Evolutionary conservation across 2,329 filamentous ascomycete genomes (phyloP).

Genomic region (Diaporthe sp.): DNA sequence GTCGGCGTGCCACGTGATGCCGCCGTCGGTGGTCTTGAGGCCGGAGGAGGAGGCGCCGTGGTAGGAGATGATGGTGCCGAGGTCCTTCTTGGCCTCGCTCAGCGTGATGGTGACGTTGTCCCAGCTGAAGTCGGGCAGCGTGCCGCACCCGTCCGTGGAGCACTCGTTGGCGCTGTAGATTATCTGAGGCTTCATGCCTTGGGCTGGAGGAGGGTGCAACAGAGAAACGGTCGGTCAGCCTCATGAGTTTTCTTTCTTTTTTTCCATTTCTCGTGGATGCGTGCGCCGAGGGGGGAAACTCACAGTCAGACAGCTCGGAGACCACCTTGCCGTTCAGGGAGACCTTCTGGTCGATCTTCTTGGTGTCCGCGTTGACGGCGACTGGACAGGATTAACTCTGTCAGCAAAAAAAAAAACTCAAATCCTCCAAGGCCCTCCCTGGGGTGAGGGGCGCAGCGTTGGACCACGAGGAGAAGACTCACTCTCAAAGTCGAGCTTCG

Average conservation of each 20-base stretch:
- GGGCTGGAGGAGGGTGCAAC: background rate
- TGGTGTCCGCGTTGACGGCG: slow-evolving; percentile 26
- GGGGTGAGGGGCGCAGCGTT: no score
- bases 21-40: slow-evolving; percentile 36
- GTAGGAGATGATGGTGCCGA: slow-evolving; percentile 28
- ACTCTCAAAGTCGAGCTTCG: slow-evolving; percentile 38
- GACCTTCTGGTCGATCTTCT: slow-evolving; percentile 39
- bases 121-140: slow-evolving; percentile 38
- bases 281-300: background rate
- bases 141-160: slow-evolving; percentile 35
- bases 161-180: slow-evolving; percentile 40
- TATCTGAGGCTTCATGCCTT: slow-evolving; percentile 40
- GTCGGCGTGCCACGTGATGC: slow-evolving; percentile 37
- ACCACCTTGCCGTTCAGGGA: slow-evolving; percentile 38
- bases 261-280: background rate
- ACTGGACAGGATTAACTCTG: background rate
- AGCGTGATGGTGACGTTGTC: slow-evolving; percentile 32
- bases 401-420: background rate
- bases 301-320: slow-evolving; percentile 37
- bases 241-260: background rate
- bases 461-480: background rate
- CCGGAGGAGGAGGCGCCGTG: slow-evolving; percentile 31
- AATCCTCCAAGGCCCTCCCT: no score
- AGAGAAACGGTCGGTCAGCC: background rate
- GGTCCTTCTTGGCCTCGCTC: slow-evolving; percentile 34